Evolutionary conservation across 371 early-diverging fungal species (phyloP).

Genomic region (Mortierella sp.): DNA sequence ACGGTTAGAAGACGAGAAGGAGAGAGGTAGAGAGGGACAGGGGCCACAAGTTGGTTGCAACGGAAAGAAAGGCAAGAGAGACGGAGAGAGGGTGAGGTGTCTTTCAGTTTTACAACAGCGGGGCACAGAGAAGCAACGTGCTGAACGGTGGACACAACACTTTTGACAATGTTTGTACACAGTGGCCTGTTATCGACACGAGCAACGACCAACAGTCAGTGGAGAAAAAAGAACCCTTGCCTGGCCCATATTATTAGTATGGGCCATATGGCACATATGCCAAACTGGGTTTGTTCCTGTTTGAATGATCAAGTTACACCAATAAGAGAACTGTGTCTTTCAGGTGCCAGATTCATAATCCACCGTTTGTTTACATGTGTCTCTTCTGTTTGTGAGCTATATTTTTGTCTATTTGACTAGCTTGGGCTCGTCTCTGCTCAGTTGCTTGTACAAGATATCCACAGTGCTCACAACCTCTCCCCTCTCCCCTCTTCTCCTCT

Average conservation of each 20-base stretch:
- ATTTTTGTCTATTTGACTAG: neutral
- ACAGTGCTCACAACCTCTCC: no score
- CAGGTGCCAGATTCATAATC: slow-evolving; percentile 9
- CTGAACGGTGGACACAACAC: no score
- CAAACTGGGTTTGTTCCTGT: neutral
- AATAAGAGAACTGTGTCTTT: neutral
- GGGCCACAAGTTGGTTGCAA: slow-evolving; percentile 8
- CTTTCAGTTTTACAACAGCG: neutral
- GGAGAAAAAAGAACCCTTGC: neutral
- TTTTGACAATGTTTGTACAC: no score
- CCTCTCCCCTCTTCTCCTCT: no score
- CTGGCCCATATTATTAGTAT: no score
- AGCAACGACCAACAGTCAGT: no score
- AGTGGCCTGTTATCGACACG: neutral
- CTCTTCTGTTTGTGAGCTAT: neutral
- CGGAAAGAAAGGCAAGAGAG: slow-evolving; percentile 1
- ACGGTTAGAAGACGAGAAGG: neutral
- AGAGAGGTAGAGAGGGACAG: slow-evolving; percentile 5
- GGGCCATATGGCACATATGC: no score
- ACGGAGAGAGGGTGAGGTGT: neutral
- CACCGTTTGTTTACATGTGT: neutral
- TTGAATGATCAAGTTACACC: slow-evolving; percentile 6
- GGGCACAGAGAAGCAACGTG: no score
- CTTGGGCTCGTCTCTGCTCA: no score
- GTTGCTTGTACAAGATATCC: no score